These are phyloP conservation scores for Pseudognaphalium luteoalbum DNA, from an alignment of 129 eudicot species.

Conservation along the genomic window DNA sequence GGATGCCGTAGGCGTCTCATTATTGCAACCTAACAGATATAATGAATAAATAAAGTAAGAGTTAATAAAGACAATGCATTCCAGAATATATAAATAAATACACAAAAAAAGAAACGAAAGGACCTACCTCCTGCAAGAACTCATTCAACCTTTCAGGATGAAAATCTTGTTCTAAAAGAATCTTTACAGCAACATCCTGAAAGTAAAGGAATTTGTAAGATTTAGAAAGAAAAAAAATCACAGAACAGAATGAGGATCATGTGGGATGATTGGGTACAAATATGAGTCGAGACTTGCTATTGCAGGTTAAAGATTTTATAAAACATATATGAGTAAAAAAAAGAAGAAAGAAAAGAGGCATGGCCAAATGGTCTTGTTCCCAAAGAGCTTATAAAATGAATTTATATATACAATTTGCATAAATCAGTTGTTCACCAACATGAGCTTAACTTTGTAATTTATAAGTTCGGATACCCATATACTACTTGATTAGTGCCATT, in stretches of 20 bases:
- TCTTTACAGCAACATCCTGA: conserved; percentile 92
- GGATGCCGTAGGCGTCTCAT: conserved; percentile 87
- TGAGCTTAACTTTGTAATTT: too few relatives aligned
- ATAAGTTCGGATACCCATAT: too few relatives aligned
- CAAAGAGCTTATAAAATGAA: too few relatives aligned
- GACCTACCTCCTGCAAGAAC: conserved; percentile 66
- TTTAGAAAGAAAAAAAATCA: background rate
- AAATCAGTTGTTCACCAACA: too few relatives aligned
- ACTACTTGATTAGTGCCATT: too few relatives aligned
- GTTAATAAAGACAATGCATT: conserved; percentile 4
- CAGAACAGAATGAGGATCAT: background rate
- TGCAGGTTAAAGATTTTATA: background rate
- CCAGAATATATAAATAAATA: conserved; percentile 1
- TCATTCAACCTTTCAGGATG: conserved; percentile 72
- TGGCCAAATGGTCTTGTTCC: background rate
- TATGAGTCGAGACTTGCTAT: background rate
- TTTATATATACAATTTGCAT: too few relatives aligned
- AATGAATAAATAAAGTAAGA: conserved; percentile 22
- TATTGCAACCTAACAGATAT: conserved; percentile 61
- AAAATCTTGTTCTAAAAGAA: conserved; percentile 86
- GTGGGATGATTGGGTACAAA: conserved; percentile 14
- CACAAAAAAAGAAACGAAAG: background rate
- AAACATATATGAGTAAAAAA: too few relatives aligned
- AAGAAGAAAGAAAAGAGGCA: background rate
- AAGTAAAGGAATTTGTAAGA: conserved; percentile 21